Evolutionary conservation across 2,329 filamentous ascomycete genomes (phyloP), one percentile per base, ranked within the genome.

Genomic region (Epichloe elymi): DNA sequence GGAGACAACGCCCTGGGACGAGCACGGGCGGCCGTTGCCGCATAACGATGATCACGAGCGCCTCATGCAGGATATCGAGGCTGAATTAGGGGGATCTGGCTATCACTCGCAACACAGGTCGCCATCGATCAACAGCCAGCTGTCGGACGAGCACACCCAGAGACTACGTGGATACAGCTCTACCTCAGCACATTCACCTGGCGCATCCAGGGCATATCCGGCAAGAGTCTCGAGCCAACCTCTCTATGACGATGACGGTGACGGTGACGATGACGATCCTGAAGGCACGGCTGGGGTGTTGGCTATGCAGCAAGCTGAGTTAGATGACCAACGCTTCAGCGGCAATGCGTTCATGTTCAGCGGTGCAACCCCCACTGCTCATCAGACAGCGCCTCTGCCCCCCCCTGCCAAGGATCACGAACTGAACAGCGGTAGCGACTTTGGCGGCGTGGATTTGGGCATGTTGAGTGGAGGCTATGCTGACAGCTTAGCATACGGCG

Each of bases 281-380:
- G 91, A 96, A 65, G 91, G 86, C 19, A 83, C 85, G 39, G 88
- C 88, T 54, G 91, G 93, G 15, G 70, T 94, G 48, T 79, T 86
- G 62, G 89, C 89, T 57, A 81, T 97, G 76, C 82, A 82, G 53
- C 80, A 90, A 68, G 89, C 88, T 4, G 88, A 95, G 54, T 79
- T 88, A 64, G 86, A 94, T 53, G 80, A 82, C 48, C 79, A 81
- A 47, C 74, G 66, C 11, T 70, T 70, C 45, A 63, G 65, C 41
- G 58, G 59, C 37, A 60, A 55, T 17, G 55, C 59, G 7, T 68
- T 67, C 46, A 59, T 57, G 39, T 65, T 62, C 53, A 56, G 59
- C 42, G 42, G 47, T 33, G 42, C 33, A 17, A 36, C 19, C 46
- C 46, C n/a, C 30, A 23, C 8, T 26, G 39, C 15, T 35, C 17